Conservation (phyloP, 352 stramenopile species). For the Phytophthora syringae region DNA sequence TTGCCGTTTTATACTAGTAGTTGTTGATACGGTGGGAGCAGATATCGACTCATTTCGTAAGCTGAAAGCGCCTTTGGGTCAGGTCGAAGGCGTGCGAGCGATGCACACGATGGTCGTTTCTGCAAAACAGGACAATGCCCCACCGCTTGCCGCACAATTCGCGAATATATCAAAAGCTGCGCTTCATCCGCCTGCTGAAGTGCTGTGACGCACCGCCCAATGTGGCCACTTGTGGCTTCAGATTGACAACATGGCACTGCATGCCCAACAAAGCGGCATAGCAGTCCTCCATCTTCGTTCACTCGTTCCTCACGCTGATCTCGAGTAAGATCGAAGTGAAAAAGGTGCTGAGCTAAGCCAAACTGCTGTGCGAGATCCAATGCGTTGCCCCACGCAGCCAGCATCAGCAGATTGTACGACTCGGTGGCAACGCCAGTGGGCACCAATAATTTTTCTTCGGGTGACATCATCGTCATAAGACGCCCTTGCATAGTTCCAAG, state of each 20-base stretch:
- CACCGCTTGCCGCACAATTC: conserved; percentile 38
- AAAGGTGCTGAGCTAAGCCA: conserved; percentile 46
- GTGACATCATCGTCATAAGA: conserved; percentile 51
- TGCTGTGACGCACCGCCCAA: conserved; percentile 30
- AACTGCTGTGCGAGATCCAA: conserved; percentile 40
- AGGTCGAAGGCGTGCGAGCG: conserved; percentile 27
- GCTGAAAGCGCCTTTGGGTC: conserved; percentile 17
- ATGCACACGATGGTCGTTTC: conserved; percentile 33
- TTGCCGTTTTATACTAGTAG: conserved; percentile 14
- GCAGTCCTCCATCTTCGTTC: conserved; percentile 35
- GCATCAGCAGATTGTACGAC: conserved; percentile 40
- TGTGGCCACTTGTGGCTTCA: conserved; percentile 4
- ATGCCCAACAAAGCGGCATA: conserved; percentile 47
- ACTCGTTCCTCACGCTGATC: conserved; percentile 38
- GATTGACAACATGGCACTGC: conserved; percentile 48
- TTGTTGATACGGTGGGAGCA: conserved; percentile 45
- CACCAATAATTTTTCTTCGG: conserved; percentile 36
- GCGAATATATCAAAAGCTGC: conserved; percentile 49
- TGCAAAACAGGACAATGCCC: conserved; percentile 34
- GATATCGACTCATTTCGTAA: conserved; percentile 35
- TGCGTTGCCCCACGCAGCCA: conserved; percentile 38
- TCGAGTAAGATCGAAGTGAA: conserved; percentile 49
- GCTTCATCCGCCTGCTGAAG: conserved; percentile 35
- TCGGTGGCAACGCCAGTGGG: conserved; percentile 33
- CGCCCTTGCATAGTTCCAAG: conserved; percentile 56